phyloP scores from a whole-genome alignment of 2,329 filamentous ascomycete genomes.

The Trichoderma lentiforme region DNA sequence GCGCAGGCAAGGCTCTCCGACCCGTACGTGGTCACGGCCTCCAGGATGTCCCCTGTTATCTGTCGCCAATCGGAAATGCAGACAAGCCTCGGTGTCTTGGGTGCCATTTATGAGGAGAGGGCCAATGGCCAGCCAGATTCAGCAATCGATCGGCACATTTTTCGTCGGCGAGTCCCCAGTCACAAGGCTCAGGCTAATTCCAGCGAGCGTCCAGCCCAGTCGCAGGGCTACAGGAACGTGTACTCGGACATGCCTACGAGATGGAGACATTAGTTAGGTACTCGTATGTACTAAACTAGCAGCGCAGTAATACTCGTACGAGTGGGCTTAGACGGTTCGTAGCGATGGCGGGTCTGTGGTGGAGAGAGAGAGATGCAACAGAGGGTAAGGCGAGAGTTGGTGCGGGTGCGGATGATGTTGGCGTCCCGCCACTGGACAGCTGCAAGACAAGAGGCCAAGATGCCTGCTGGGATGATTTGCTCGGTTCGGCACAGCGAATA shows the following conservation, averaged over 20 bases:
- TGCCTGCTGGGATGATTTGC: neutral
- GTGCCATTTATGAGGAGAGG: conserved; percentile 1
- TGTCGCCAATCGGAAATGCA: conserved; percentile 18
- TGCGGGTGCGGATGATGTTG: neutral
- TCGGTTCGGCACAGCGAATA: neutral
- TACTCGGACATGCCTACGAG: neutral
- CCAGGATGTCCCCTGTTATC: neutral
- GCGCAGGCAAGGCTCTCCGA: neutral
- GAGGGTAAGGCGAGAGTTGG: neutral
- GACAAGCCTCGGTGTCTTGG: conserved; percentile 4
- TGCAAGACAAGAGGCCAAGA: neutral
- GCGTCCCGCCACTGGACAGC: neutral
- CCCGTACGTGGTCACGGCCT: neutral
- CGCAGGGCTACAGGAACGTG: neutral
- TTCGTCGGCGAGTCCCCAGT: neutral
- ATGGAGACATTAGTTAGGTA: neutral
- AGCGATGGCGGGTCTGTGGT: neutral
- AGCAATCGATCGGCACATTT: conserved; percentile 11
- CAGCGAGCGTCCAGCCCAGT: neutral
- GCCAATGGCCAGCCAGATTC: neutral
- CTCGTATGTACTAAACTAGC: neutral
- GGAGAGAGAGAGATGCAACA: neutral
- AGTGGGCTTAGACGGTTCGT: conserved; percentile 4
- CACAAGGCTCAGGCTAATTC: neutral
- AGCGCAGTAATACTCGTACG: neutral